phyloP scores from a whole-genome alignment of 2,329 filamentous ascomycete species.

The Phyllosticta citriasiana region DNA sequence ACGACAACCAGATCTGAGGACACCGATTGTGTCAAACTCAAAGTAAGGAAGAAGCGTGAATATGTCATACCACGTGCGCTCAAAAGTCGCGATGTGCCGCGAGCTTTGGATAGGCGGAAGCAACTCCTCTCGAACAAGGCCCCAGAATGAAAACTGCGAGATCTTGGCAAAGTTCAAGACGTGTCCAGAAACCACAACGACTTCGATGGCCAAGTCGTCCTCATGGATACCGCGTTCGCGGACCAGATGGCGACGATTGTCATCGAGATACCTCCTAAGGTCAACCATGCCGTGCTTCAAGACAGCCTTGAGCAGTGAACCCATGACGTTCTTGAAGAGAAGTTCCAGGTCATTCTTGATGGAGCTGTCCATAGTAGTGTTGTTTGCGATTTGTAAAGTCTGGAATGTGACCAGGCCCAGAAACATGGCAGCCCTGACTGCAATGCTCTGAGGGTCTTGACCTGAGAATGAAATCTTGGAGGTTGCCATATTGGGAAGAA shows the following conservation, averaged over 20 bases:
- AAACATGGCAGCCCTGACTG: not conserved
- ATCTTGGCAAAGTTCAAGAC: conserved; percentile 25
- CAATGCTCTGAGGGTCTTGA: not conserved
- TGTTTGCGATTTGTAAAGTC: conserved; percentile 21
- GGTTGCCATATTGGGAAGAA: conserved; percentile 6
- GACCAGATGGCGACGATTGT: conserved; percentile 29
- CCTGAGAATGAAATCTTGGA: not conserved
- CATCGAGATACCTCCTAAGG: conserved; percentile 36
- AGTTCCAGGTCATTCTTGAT: conserved; percentile 16
- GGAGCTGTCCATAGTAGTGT: conserved; percentile 15
- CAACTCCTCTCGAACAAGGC: conserved; percentile 26
- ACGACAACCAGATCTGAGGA: conserved; percentile 32
- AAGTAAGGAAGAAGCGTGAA: conserved; percentile 45
- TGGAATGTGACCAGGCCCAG: conserved; percentile 23
- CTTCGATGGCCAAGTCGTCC: conserved; percentile 34
- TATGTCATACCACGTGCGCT: conserved; percentile 33
- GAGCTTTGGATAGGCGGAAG: conserved; percentile 13
- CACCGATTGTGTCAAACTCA: conserved; percentile 42
- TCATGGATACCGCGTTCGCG: conserved; percentile 41
- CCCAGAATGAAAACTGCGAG: conserved; percentile 32
- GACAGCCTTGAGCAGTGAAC: conserved; percentile 27
- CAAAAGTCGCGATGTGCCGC: conserved; percentile 22
- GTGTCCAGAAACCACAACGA: conserved; percentile 38
- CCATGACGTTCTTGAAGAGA: conserved; percentile 26
- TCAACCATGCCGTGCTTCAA: conserved; percentile 23